Base-by-base conservation (phyloP, 75 land plant species). In the Picea sitchensis region DNA sequence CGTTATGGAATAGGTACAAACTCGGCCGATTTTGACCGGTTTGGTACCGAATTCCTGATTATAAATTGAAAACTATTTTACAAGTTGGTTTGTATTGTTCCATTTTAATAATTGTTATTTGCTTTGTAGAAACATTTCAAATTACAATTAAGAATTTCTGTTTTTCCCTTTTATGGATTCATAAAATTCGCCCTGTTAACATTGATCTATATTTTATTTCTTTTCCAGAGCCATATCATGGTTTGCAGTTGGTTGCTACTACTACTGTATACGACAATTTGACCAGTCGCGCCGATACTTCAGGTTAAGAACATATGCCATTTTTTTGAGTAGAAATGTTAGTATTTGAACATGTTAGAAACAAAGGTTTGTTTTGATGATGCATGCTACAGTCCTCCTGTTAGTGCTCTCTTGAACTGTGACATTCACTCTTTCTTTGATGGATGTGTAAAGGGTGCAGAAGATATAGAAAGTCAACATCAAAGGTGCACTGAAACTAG, bases 161-260 rank as follows among this genome's bases (percentile, higher is more conserved):
- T n/a, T 41, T 17, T 14, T 1, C 23, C 3, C 44, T n/a, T 41
- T 71, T 67, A 20, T 67, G 44, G 36, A 17, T 51, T 51, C 56
- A 67, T 64, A 67, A 67, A 34, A 36, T 17, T 71, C 2, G 36
- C 26, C 12, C n/a, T 17, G 9, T 20, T 51, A 21, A 34, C n/a
- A 18, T 44, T 79, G 47, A 79, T 56, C 14, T 4, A 3, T 30
- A 51, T 78, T 36, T 76, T 56, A 23, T 54, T 73, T 9, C 21
- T 32, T 30, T 54, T 87, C 21, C 87, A 96, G 99, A 81, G 94
- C 99, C 59, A 79, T 97, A 76, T 87, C 99, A 59, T 97, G 99
- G 99, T 97, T 97, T 86, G 99, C 99, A 73, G 96, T 97, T 61
- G 99, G 99, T 14, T 97, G 99, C 87, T 97, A 97, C 83, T 97